Evolutionary conservation across 2,329 filamentous ascomycete genomes (phyloP), one percentile per base, ranked within the genome.

Genomic region (Pleomassaria siparia): DNA sequence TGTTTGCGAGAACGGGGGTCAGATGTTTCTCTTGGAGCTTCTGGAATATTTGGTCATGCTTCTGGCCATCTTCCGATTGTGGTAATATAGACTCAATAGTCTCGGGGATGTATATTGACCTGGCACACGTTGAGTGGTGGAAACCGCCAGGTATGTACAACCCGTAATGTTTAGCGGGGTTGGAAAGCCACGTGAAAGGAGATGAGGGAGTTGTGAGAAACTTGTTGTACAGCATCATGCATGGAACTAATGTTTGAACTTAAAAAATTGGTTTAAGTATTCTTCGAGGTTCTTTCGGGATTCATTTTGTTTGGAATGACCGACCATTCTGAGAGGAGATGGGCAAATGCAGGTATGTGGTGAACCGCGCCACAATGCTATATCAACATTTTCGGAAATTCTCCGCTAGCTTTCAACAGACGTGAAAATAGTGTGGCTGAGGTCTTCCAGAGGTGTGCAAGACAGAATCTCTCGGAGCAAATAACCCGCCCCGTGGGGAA

Each of bases 111-210:
- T 18, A 32, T 40, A 46, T 50, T 39, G 44, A 41, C 18, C 26
- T 43, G 24, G 24, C 33, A 18, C 30, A 16, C 48, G 24, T n/a
- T 53, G 44, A 55, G 44, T 52, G 52, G 52, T 45, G 52, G 49
- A 49, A 40, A 30, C 40, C 16, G 43, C 39, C n/a, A n/a, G n/a
- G n/a, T 32, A 43, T 35, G 30, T 32, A 36, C 8, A 47, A n/a
- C n/a, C n/a, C 29, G 37, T 33, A 21, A 22, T 21, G 15, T 35
- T n/a, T n/a, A 12, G 39, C 40, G n/a, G 15, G 39, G 45, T 26
- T 18, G 35, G 2, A 20, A 12, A 13, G 13, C 25, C 43, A 28
- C 44, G 44, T 41, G 44, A 40, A 25, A 37, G 4, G 13, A 37
- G 10, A 22, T 10, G 32, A 24, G 3, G 22, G 20, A n/a, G 20